phyloP scores from a whole-genome alignment of 257 asterid genomes.

The Mitragyna speciosa region DNA sequence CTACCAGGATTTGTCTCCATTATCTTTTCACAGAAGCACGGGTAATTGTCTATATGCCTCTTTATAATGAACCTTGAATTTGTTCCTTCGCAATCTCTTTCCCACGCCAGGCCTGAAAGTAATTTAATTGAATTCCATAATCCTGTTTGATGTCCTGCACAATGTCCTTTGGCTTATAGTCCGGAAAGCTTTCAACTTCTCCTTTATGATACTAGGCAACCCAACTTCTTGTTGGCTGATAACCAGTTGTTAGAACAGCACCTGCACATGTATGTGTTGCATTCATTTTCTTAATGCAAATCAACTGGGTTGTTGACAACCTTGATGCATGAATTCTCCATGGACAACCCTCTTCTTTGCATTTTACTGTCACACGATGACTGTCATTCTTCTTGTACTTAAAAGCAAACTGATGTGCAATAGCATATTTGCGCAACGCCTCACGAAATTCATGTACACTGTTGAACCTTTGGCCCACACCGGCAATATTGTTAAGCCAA shows the following conservation, averaged over 20 bases:
- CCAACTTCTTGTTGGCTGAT: slow-evolving; percentile 97
- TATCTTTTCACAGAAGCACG: slow-evolving; percentile 77
- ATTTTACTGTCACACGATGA: slow-evolving; percentile 96
- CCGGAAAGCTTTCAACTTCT: slow-evolving; percentile 72
- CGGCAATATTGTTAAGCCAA: slow-evolving; percentile 89
- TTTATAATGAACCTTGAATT: slow-evolving; percentile 96
- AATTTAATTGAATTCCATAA: slow-evolving; percentile 88
- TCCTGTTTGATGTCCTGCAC: slow-evolving; percentile 89
- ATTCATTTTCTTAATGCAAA: slow-evolving; percentile 93
- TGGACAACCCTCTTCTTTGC: slow-evolving; percentile 94
- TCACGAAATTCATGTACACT: slow-evolving; percentile 97
- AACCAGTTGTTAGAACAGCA: slow-evolving; percentile 56
- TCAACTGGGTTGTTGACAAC: slow-evolving; percentile 88
- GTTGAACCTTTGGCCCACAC: slow-evolving; percentile 95
- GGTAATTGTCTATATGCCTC: slow-evolving; percentile 95
- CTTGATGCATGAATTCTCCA: slow-evolving; percentile 99
- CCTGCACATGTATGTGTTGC: slow-evolving; percentile 95
- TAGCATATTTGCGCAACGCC: slow-evolving; percentile 84
- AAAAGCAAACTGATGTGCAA: slow-evolving; percentile 90
- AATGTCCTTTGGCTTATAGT: slow-evolving; percentile 94
- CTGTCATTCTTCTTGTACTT: slow-evolving; percentile 96
- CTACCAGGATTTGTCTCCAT: slow-evolving; percentile 98
- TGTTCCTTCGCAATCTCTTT: slow-evolving; percentile 98
- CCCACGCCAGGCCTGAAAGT: slow-evolving; percentile 99
- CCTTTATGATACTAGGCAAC: slow-evolving; percentile 99